Conservation (phyloP, 345 rosid species). For the Anacardium occidentale region DNA sequence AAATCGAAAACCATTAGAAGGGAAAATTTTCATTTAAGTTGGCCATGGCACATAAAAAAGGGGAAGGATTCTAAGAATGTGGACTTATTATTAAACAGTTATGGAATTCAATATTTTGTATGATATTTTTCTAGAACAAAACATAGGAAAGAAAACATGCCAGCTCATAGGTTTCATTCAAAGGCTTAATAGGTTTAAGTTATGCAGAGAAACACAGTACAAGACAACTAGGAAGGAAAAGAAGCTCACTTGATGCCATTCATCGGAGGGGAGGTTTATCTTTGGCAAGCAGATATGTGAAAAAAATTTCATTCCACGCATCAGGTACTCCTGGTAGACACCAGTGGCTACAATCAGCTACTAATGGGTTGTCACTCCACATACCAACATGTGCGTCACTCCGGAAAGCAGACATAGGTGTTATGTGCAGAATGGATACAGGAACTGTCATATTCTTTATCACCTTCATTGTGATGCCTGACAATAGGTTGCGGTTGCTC, state of each 20-base stretch:
- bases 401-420: conserved; percentile 73
- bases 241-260: conserved; percentile 22
- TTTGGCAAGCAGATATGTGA: conserved; percentile 39
- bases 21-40: neutral
- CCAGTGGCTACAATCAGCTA: conserved; percentile 95
- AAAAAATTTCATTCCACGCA: conserved; percentile 79
- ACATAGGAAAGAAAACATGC: neutral
- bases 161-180: neutral
- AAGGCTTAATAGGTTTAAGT: neutral
- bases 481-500: conserved; percentile 50
- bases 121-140: neutral
- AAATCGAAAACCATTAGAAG: neutral
- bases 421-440: conserved; percentile 56
- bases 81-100: neutral
- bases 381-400: conserved; percentile 85
- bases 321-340: conserved; percentile 92
- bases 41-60: neutral
- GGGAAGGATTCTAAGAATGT: neutral
- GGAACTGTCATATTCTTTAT: conserved; percentile 61
- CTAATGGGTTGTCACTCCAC: conserved; percentile 65
- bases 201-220: neutral
- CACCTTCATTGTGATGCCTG: conserved; percentile 54
- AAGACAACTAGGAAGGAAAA: conserved; percentile 5
- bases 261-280: conserved; percentile 1
- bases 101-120: neutral